A percentile compares a stretch with the other conserved stretches of the same genome.
These are phyloP conservation scores for Plantago rigida DNA, from an alignment of 305 asterid species.

Conservation along the genomic window DNA sequence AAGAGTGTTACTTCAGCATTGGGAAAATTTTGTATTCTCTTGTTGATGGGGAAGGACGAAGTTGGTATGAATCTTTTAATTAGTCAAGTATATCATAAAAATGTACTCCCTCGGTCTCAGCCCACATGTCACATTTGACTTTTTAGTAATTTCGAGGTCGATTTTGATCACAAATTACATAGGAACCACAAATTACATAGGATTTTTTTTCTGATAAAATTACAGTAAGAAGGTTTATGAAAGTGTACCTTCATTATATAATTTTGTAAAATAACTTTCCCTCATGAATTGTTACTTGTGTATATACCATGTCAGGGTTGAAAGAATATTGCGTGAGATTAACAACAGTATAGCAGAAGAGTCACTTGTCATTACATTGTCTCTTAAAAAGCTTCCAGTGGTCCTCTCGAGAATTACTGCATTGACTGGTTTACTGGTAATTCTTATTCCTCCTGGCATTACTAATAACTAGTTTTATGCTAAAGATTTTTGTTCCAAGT, in stretches of 20 bases:
- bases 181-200: too few relatives aligned
- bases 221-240: too few relatives aligned
- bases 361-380: conserved; percentile 70
- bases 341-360: conserved; percentile 72
- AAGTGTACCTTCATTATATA: too few relatives aligned
- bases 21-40: conserved; percentile 80
- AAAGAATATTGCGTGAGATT: conserved; percentile 85
- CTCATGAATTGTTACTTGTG: conserved; percentile 1
- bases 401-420: conserved; percentile 88
- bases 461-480: conserved; percentile 22
- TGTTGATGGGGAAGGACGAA: conserved; percentile 94
- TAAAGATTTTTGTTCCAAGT: conserved; percentile 4
- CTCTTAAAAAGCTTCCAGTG: conserved; percentile 73
- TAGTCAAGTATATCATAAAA: background rate
- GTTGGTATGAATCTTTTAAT: conserved; percentile 45
- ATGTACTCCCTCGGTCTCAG: too few relatives aligned
- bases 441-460: conserved; percentile 10
- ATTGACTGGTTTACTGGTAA: conserved; percentile 92
- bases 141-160: too few relatives aligned
- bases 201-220: too few relatives aligned
- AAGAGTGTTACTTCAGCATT: conserved; percentile 84
- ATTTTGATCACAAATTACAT: too few relatives aligned
- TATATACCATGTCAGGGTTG: conserved; percentile 58
- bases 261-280: background rate
- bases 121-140: too few relatives aligned